phyloP scores from a whole-genome alignment of 345 rosid genomes.

The Eucalyptus sp. region DNA sequence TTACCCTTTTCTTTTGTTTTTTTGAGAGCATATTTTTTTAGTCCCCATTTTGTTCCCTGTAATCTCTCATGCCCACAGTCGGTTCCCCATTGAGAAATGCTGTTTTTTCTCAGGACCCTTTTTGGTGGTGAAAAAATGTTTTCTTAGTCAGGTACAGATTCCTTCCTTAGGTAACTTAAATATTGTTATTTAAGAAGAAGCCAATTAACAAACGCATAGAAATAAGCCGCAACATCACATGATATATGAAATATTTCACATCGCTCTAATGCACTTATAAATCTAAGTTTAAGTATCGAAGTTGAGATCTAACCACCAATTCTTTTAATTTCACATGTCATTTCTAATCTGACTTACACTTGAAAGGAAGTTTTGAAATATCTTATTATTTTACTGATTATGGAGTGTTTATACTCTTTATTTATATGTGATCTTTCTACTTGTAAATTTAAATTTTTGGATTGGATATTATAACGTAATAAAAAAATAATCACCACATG shows the following conservation, averaged over 20 bases:
- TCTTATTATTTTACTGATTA: neutral
- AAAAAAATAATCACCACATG: neutral
- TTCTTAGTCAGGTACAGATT: neutral
- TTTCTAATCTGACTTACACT: neutral
- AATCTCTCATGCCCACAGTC: neutral
- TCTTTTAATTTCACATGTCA: neutral
- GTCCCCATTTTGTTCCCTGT: neutral
- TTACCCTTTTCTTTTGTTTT: neutral
- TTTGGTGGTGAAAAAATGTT: neutral
- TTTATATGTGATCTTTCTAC: neutral
- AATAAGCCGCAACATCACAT: neutral
- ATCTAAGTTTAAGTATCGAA: neutral
- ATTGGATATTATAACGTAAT: neutral
- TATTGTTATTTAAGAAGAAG: neutral
- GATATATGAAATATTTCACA: neutral
- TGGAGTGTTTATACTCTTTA: neutral
- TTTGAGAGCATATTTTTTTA: neutral
- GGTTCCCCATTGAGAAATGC: neutral
- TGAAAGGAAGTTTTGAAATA: neutral
- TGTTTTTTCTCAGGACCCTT: neutral
- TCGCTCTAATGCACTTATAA: neutral
- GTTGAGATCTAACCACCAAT: too few relatives aligned
- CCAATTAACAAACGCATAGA: neutral
- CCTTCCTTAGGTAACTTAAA: neutral
- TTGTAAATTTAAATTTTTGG: neutral